These are phyloP conservation scores for Byssochlamys sp. DNA, from an alignment of 2,329 filamentous ascomycete genomes.

Conservation along the genomic window DNA sequence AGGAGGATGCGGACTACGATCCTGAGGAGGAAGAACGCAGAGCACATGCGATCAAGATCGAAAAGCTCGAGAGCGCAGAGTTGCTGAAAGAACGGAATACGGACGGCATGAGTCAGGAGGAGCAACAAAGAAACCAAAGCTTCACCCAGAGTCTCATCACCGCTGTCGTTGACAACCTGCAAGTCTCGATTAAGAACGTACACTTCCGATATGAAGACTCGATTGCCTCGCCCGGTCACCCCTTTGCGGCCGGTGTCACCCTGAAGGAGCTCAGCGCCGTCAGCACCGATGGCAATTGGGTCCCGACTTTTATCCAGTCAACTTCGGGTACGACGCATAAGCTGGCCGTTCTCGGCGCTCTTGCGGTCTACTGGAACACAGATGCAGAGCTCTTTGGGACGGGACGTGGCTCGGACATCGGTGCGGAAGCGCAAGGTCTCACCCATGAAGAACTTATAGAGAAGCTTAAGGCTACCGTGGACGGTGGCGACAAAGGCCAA, in stretches of 20 bases:
- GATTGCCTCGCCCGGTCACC: slow-evolving; percentile 86
- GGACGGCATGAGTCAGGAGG: slow-evolving; percentile 88
- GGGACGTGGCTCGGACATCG: slow-evolving; percentile 60
- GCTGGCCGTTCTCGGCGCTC: slow-evolving; percentile 74
- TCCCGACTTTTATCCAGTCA: slow-evolving; percentile 88
- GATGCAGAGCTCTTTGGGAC: slow-evolving; percentile 75
- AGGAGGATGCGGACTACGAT: slow-evolving; percentile 88
- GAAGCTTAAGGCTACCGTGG: slow-evolving; percentile 70
- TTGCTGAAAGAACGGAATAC: slow-evolving; percentile 81
- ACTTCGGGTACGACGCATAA: slow-evolving; percentile 79
- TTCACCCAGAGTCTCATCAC: slow-evolving; percentile 91
- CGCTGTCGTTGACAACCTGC: slow-evolving; percentile 95
- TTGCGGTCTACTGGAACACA: slow-evolving; percentile 97
- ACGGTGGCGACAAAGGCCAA: slow-evolving; percentile 68
- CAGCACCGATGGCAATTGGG: slow-evolving; percentile 91
- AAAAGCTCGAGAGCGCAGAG: slow-evolving; percentile 94
- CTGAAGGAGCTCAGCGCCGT: slow-evolving; percentile 94
- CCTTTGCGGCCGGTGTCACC: slow-evolving; percentile 84
- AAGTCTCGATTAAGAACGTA: slow-evolving; percentile 96
- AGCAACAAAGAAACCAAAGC: slow-evolving; percentile 94
- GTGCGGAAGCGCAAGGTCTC: slow-evolving; percentile 50
- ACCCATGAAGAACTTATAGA: slow-evolving; percentile 65
- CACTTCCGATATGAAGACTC: slow-evolving; percentile 97
- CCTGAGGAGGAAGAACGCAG: slow-evolving; percentile 82
- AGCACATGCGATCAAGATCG: slow-evolving; percentile 89